phyloP scores from a whole-genome alignment of 495 filamentous ascomycete species.

The Sphaerosporella brunnea region DNA sequence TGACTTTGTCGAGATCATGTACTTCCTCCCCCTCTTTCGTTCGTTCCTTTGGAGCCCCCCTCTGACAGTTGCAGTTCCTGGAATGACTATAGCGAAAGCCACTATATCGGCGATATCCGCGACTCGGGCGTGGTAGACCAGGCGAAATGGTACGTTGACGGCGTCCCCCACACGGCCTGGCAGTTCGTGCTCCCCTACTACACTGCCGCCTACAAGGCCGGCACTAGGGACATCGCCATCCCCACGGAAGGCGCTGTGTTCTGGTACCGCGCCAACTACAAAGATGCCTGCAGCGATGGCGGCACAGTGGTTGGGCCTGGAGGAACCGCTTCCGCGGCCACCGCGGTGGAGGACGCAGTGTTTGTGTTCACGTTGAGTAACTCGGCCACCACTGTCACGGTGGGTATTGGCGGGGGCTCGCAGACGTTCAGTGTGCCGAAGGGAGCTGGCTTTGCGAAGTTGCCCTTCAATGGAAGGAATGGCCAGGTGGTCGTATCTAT shows the following conservation, averaged over 20 bases:
- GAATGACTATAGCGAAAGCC: constrained; percentile 65
- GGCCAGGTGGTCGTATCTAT: constrained; percentile 35
- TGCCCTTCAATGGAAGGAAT: constrained; percentile 33
- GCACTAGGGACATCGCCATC: constrained; percentile 30
- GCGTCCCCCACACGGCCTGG: constrained; percentile 39
- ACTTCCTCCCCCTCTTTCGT: constrained; percentile 24
- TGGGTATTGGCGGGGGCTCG: constrained; percentile 34
- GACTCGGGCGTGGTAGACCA: constrained; percentile 34
- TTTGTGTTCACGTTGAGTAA: constrained; percentile 31
- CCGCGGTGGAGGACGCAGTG: constrained; percentile 32
- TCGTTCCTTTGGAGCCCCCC: not conserved
- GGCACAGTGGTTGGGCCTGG: constrained; percentile 30
- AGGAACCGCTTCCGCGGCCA: constrained; percentile 27
- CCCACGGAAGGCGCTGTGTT: constrained; percentile 36
- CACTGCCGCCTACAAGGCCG: constrained; percentile 45
- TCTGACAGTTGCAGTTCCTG: constrained; percentile 30
- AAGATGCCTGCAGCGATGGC: constrained; percentile 27
- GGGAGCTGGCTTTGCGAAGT: constrained; percentile 36
- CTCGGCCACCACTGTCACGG: constrained; percentile 27
- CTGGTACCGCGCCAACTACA: constrained; percentile 46
- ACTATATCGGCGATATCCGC: constrained; percentile 49
- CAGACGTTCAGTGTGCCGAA: constrained; percentile 29
- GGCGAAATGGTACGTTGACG: constrained; percentile 33
- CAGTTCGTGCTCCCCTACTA: constrained; percentile 41
- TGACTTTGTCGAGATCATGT: constrained; percentile 44